Evolutionary conservation across 805 yeast genomes (phyloP).

Genomic region (Zygosaccharomyces bisporus): DNA sequence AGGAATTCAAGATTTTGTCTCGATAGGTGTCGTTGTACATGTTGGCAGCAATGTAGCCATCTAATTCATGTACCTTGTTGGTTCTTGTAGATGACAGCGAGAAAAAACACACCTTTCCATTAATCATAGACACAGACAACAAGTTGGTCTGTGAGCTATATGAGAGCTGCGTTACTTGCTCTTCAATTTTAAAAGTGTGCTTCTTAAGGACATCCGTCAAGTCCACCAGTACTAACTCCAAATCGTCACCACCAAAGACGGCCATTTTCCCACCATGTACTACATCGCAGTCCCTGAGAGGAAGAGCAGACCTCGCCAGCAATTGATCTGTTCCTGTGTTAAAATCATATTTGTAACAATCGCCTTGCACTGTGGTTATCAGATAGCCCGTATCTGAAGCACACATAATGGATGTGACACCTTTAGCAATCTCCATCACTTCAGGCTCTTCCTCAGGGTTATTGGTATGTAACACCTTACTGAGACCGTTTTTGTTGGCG

Average conservation of each 20-base stretch:
- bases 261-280: conserved; percentile 59
- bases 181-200: conserved; percentile 42
- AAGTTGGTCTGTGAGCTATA: conserved; percentile 57
- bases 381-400: conserved; percentile 19
- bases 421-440: conserved; percentile 49
- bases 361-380: conserved; percentile 29
- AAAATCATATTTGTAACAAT: conserved; percentile 22
- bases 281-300: conserved; percentile 47
- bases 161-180: conserved; percentile 53
- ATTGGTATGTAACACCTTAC: conserved; percentile 47
- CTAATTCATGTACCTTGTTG: conserved; percentile 44
- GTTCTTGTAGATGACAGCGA: conserved; percentile 53
- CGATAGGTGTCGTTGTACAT: conserved; percentile 28
- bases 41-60: conserved; percentile 37
- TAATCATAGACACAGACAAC: conserved; percentile 53
- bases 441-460: conserved; percentile 59
- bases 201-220: conserved; percentile 27
- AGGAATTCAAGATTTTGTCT: conserved; percentile 21
- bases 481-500: conserved; percentile 52
- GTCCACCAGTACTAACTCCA: conserved; percentile 50
- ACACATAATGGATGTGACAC: conserved; percentile 39
- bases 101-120: conserved; percentile 55
- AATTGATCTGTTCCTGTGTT: conserved; percentile 34
- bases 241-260: conserved; percentile 65
- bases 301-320: conserved; percentile 38